Evolutionary conservation across 495 filamentous ascomycete genomes (phyloP).

Genomic region (Trichocladium antarcticum): DNA sequence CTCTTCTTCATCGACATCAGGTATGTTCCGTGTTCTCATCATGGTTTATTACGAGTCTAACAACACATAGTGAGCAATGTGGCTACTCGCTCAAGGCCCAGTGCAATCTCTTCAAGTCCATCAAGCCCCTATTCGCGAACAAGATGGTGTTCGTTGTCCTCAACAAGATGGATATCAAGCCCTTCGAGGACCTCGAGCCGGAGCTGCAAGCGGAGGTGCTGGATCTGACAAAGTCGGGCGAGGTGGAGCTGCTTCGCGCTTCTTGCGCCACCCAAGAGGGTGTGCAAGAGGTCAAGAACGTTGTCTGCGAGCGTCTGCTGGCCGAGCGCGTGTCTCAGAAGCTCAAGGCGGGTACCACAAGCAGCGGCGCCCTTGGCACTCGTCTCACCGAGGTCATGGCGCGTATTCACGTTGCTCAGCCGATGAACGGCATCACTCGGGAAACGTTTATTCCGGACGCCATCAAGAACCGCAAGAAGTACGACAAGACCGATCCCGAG

Average conservation of each 20-base stretch:
- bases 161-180: slow-evolving; percentile 93
- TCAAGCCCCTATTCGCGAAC: slow-evolving; percentile 93
- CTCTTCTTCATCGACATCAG: slow-evolving; percentile 93
- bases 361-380: slow-evolving; percentile 57
- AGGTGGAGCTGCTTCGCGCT: slow-evolving; percentile 81
- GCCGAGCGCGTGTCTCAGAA: slow-evolving; percentile 91
- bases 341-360: slow-evolving; percentile 75
- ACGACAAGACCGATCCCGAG: slow-evolving; percentile 77
- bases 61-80: slow-evolving; percentile 66
- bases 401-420: slow-evolving; percentile 91
- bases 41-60: neutral
- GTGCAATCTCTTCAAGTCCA: slow-evolving; percentile 83
- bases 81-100: slow-evolving; percentile 89
- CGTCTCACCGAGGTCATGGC: slow-evolving; percentile 78
- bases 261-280: slow-evolving; percentile 95
- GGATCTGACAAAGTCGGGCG: slow-evolving; percentile 65
- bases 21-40: neutral
- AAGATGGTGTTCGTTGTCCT: slow-evolving; percentile 93
- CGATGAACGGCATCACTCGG: slow-evolving; percentile 62
- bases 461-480: slow-evolving; percentile 68
- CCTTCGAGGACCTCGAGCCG: slow-evolving; percentile 76
- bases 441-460: slow-evolving; percentile 86
- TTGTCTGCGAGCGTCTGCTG: slow-evolving; percentile 83
- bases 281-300: slow-evolving; percentile 87
- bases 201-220: slow-evolving; percentile 70